Evolutionary conservation across 208 protist genomes (phyloP), one percentile per base, ranked within the genome.

Genomic region (Leptomonas pyrrhocoris): DNA sequence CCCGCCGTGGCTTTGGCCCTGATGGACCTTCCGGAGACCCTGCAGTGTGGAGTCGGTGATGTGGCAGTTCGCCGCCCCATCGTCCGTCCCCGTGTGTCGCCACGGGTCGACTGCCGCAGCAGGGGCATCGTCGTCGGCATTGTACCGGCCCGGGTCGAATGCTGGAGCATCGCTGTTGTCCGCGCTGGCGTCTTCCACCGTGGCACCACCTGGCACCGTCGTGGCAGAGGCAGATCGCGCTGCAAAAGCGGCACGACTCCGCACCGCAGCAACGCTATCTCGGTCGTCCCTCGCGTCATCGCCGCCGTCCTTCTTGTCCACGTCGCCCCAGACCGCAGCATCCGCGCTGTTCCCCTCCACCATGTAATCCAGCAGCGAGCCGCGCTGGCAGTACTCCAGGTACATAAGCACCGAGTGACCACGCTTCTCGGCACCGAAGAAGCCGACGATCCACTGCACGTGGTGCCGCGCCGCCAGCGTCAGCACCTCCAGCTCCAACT

Each of bases 351-450:
- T 67, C 58, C 75, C 81, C 25, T 59, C 77, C 48, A 81, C 65
- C 74, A 97, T 77, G 69, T 95, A 90, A 45, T 93, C 88, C 4
- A 90, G 68, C 42, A 98, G 42, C 3, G 88, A 94, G 19, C 93
- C 92, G n/a, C 82, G 71, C 27, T 88, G 50, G 59, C 94, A 90
- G 77, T 96, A 97, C 79, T 98, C 93, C 23, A 97, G 71, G 72
- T 94, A 96, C 74, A 98, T 93, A 42, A 97, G 79, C 49, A 96
- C 86, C n/a, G 86, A 88, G 60, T 93, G 85, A n/a, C 87, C 90
- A 8, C 79, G 80, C 70, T 92, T 93, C 65, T 96, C 87, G 1
- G 86, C 84, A 34, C 93, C 91, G 66, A 84, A 80, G 74, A 93
- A 96, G 62, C 92, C 92, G 25, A 92, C 85, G 59, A 98, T 95